Evolutionary conservation across 768 basidiomycete genomes (phyloP).

Genomic region (Paxillus rubicundulus): DNA sequence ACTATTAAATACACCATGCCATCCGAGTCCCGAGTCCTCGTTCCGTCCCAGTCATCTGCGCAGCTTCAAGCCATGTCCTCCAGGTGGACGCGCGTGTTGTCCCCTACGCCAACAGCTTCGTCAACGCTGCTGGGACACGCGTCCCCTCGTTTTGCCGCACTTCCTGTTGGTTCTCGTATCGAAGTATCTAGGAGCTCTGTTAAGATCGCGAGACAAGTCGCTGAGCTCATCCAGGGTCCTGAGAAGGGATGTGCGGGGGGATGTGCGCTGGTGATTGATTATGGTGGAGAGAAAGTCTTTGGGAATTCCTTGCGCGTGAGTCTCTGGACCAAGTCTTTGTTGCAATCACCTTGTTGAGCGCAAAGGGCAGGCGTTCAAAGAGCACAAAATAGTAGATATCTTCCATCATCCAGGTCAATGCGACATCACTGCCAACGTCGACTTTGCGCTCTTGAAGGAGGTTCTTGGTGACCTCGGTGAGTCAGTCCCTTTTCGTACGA

Average conservation of each 20-base stretch:
- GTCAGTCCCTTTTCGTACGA: conserved; percentile 15
- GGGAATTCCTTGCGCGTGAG: conserved; percentile 80
- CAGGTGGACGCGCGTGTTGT: conserved; percentile 64
- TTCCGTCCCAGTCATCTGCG: not conserved
- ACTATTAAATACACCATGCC: conserved; percentile 26
- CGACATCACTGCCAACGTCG: conserved; percentile 96
- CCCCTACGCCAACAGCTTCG: conserved; percentile 52
- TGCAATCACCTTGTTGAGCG: not conserved
- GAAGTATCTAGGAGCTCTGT: conserved; percentile 79
- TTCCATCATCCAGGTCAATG: conserved; percentile 84
- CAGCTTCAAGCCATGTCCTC: conserved; percentile 20
- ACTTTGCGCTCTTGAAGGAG: conserved; percentile 86
- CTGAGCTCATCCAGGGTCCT: conserved; percentile 49
- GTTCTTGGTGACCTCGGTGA: conserved; percentile 64
- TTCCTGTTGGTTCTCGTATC: conserved; percentile 69
- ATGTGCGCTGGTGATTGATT: conserved; percentile 84
- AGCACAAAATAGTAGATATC: conserved; percentile 80
- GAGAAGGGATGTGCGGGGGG: conserved; percentile 33
- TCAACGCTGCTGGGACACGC: conserved; percentile 58
- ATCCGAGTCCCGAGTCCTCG: conserved; percentile 11
- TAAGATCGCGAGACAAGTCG: conserved; percentile 65
- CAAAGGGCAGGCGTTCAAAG: conserved; percentile 73
- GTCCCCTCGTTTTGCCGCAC: conserved; percentile 63
- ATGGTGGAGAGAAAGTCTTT: conserved; percentile 71
- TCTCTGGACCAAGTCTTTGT: not conserved